These are phyloP conservation scores for Carallia brachiata DNA, from an alignment of 345 rosid genomes.

Conservation along the genomic window DNA sequence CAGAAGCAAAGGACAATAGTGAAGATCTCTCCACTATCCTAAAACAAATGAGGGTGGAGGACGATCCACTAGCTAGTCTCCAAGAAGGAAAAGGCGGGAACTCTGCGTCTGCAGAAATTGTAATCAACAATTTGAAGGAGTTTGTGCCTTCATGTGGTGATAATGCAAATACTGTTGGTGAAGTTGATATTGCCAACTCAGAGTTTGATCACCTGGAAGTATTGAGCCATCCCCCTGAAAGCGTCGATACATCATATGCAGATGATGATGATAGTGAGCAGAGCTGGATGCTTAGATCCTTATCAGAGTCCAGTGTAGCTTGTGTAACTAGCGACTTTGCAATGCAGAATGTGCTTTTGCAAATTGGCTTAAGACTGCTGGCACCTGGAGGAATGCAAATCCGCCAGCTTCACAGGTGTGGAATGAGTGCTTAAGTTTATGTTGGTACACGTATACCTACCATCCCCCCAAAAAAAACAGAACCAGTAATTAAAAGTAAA, in stretches of 20 bases:
- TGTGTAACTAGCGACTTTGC: conserved; percentile 93
- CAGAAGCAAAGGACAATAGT: conserved; percentile 24
- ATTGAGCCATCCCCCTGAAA: conserved; percentile 52
- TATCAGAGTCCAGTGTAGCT: conserved; percentile 92
- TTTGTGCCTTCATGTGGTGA: conserved; percentile 23
- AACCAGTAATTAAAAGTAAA: too few species aligned
- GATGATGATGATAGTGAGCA: conserved; percentile 84
- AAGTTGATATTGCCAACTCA: conserved; percentile 26
- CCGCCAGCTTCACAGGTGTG: conserved; percentile 79
- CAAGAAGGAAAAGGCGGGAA: conserved; percentile 36
- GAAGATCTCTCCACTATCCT: conserved; percentile 49
- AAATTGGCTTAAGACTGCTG: conserved; percentile 87
- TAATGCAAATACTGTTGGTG: conserved; percentile 22
- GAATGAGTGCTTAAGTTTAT: conserved; percentile 2
- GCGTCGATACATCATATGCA: conserved; percentile 44
- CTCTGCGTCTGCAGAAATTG: conserved; percentile 17
- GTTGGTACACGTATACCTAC: neutral
- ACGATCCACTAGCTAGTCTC: conserved; percentile 42
- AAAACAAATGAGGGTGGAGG: conserved; percentile 70
- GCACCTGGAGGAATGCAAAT: conserved; percentile 95
- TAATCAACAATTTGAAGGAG: conserved; percentile 2
- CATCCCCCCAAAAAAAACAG: too few species aligned
- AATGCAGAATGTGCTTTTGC: conserved; percentile 95
- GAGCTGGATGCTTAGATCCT: conserved; percentile 79
- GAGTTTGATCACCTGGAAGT: conserved; percentile 44